Evolutionary conservation across 148 eudicot genomes (phyloP).

Genomic region (Fallopia convolvulus): DNA sequence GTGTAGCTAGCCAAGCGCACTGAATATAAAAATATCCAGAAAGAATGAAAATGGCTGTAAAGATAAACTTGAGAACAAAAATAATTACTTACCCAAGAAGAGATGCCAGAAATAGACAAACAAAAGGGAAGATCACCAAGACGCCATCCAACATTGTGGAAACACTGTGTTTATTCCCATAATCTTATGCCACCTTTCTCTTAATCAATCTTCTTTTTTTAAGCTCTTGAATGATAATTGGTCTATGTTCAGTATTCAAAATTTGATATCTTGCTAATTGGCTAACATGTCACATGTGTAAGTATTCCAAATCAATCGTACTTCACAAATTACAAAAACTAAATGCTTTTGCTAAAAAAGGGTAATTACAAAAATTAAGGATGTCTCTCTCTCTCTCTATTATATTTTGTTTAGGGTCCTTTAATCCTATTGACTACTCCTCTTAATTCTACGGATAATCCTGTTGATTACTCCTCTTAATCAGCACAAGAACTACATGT

Average conservation of each 20-base stretch:
- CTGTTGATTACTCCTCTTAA: no score
- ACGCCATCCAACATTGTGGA: not conserved
- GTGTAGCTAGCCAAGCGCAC: not conserved
- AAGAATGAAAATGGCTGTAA: not conserved
- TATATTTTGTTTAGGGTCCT: not conserved
- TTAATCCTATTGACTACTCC: not conserved
- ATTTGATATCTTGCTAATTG: not conserved
- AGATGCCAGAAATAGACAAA: constrained; percentile 7
- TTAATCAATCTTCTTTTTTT: not conserved
- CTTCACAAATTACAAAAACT: not conserved
- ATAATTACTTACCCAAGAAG: not conserved
- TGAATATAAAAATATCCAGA: not conserved
- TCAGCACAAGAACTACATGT: no score
- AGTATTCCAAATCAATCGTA: not conserved
- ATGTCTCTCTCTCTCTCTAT: not conserved
- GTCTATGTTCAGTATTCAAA: not conserved
- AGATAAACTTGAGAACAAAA: not conserved
- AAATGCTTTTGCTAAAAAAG: not conserved
- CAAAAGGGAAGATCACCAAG: not conserved
- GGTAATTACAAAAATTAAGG: not conserved
- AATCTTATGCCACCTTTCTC: not conserved
- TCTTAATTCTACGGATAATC: no score
- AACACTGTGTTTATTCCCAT: constrained; percentile 5
- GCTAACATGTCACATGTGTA: not conserved
- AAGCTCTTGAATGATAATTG: not conserved